A percentile compares a stretch with the other conserved stretches of the same genome.
phyloP scores from a whole-genome alignment of 768 basidiomycete genomes.

The Trichaptum fuscoviolaceum region DNA sequence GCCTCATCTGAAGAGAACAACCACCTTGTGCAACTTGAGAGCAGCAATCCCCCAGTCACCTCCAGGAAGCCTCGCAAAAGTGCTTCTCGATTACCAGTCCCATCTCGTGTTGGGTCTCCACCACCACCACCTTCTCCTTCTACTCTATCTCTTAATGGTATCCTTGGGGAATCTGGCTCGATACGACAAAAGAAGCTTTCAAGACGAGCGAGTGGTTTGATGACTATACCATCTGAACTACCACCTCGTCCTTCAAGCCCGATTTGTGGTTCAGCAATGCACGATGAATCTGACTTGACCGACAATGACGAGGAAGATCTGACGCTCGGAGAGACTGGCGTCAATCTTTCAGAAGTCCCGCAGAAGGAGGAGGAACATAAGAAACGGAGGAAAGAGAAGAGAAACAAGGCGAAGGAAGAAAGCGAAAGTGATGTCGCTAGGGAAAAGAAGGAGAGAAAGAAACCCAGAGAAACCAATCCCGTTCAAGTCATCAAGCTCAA shows the following conservation, averaged over 20 bases:
- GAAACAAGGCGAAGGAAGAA: conserved; percentile 19
- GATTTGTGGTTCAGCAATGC: conserved; percentile 58
- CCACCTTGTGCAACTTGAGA: neutral
- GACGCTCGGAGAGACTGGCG: conserved; percentile 9
- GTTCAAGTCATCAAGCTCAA: conserved; percentile 40
- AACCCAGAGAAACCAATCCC: conserved; percentile 37
- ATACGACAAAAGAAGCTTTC: conserved; percentile 30
- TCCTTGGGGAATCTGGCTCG: conserved; percentile 24
- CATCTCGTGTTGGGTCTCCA: neutral
- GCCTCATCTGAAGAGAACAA: neutral
- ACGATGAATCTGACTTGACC: conserved; percentile 49
- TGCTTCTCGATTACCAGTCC: neutral
- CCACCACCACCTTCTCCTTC: neutral
- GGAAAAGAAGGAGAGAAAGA: conserved; percentile 21
- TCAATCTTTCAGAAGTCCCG: neutral
- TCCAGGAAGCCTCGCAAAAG: neutral
- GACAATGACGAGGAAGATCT: conserved; percentile 51
- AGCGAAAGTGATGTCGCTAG: neutral
- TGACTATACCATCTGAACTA: conserved; percentile 34
- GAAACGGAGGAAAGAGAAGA: conserved; percentile 27
- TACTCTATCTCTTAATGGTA: neutral
- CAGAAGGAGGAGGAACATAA: conserved; percentile 23
- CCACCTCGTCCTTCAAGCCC: conserved; percentile 60
- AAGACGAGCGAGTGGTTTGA: conserved; percentile 47
- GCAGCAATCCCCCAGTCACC: neutral